A percentile compares a stretch with the other conserved stretches of the same genome.
Conservation (phyloP, 345 rosid species). For the Murraya paniculata region DNA sequence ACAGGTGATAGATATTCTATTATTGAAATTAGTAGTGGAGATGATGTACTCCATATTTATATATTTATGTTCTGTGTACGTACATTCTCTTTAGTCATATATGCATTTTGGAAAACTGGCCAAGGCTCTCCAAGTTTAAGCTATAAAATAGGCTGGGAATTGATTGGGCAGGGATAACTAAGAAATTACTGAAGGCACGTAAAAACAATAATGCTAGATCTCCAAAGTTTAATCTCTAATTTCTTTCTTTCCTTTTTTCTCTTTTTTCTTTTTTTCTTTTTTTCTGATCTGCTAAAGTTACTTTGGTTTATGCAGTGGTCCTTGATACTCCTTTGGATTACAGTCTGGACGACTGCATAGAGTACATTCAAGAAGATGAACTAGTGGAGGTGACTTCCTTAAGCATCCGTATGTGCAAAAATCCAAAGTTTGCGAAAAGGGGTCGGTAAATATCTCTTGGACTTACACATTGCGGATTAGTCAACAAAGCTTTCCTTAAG, state of each 20-base stretch:
- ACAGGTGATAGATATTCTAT: neutral
- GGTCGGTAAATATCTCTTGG: constrained; percentile 31
- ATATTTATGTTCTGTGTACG: neutral
- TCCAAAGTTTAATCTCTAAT: neutral
- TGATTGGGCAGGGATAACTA: neutral
- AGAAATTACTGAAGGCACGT: neutral
- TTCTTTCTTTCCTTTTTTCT: too few species aligned
- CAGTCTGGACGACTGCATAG: constrained; percentile 94
- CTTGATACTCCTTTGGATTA: constrained; percentile 86
- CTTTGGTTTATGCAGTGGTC: constrained; percentile 51
- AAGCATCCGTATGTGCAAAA: constrained; percentile 86
- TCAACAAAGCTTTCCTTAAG: constrained; percentile 4
- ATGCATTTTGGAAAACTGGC: neutral
- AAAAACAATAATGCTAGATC: neutral
- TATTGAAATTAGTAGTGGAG: neutral
- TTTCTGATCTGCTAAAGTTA: neutral
- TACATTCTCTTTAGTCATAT: neutral
- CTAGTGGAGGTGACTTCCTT: constrained; percentile 93
- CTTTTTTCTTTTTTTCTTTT: too few species aligned
- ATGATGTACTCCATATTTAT: neutral
- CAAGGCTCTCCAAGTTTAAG: neutral
- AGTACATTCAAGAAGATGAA: constrained; percentile 96
- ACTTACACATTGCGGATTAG: neutral
- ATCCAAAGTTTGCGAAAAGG: constrained; percentile 68
- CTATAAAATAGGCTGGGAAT: neutral